phyloP scores from a whole-genome alignment of 2,329 filamentous ascomycete genomes.

The Hansfordia pulvinata region DNA sequence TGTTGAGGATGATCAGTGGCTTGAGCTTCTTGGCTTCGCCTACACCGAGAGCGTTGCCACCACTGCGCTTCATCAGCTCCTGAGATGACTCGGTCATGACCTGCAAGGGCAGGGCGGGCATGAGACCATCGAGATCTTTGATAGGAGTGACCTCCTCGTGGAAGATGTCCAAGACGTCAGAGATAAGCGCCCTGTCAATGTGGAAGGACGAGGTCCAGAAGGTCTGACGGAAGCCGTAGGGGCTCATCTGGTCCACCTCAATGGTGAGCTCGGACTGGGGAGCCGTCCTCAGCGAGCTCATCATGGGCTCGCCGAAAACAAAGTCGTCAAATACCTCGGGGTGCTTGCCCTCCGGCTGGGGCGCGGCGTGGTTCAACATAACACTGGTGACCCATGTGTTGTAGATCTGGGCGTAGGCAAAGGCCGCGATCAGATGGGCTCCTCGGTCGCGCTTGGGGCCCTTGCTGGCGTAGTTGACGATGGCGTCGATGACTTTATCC shows the following conservation, averaged over 20 bases:
- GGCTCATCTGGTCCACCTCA: conserved; percentile 5
- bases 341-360: conserved; percentile 3
- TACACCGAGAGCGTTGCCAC: conserved; percentile 14
- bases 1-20: conserved; percentile 9
- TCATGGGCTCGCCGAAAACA: no score
- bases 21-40: conserved; percentile 8
- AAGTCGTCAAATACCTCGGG: conserved; percentile 12
- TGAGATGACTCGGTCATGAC: conserved; percentile 9
- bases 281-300: no score
- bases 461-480: conserved; percentile 3
- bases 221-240: conserved; percentile 16
- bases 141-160: conserved; percentile 21
- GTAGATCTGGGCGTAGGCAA: conserved; percentile 3
- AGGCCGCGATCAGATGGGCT: no score
- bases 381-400: conserved; percentile 5
- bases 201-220: background rate
- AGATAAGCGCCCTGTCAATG: background rate
- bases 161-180: conserved; percentile 14
- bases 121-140: conserved; percentile 13
- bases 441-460: no score
- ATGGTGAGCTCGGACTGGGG: no score
- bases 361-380: conserved; percentile 4
- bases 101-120: conserved; percentile 9
- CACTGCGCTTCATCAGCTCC: conserved; percentile 6
- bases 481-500: conserved; percentile 3